Percentiles rank a stretch among this genome's conserved stretches.
Evolutionary conservation across 805 yeast species (phyloP).

Genomic region (Metschnikowia cubensis): DNA sequence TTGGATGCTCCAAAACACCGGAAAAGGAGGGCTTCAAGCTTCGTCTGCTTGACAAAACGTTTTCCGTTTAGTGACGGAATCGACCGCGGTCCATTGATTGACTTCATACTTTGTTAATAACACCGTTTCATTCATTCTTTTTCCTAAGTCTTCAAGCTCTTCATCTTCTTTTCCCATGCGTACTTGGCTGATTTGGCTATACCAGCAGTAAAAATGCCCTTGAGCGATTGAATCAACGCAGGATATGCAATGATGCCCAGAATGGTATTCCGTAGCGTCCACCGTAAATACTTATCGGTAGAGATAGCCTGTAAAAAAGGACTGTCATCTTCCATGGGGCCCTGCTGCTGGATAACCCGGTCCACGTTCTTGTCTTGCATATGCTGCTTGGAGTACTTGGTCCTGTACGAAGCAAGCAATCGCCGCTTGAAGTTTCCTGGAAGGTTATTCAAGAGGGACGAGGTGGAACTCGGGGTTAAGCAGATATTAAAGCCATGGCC

Average conservation of each 20-base stretch:
- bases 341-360: not conserved
- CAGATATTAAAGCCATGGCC: not conserved
- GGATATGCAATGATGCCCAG: slow-evolving; percentile 55
- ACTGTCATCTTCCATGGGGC: not conserved
- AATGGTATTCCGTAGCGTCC: slow-evolving; percentile 26
- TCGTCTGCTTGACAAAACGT: slow-evolving; percentile 4
- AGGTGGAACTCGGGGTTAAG: slow-evolving; percentile 1
- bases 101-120: too few species aligned
- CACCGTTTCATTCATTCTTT: too few species aligned
- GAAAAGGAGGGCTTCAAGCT: slow-evolving; percentile 2
- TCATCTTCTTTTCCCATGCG: slow-evolving; percentile 63
- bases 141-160: slow-evolving; percentile 13
- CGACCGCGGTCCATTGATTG: not conserved
- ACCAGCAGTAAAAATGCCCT: slow-evolving; percentile 90
- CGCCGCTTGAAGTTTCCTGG: slow-evolving; percentile 12
- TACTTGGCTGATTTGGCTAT: slow-evolving; percentile 62
- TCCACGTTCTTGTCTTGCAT: not conserved
- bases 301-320: slow-evolving; percentile 41
- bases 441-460: slow-evolving; percentile 7
- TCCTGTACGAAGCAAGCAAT: slow-evolving; percentile 8
- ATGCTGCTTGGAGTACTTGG: slow-evolving; percentile 5
- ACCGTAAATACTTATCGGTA: slow-evolving; percentile 33
- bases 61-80: not conserved
- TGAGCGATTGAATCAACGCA: slow-evolving; percentile 70
- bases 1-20: slow-evolving; percentile 3